Evolutionary conservation across 768 basidiomycete species (phyloP).

Genomic region (Pisolithus marmoratus): DNA sequence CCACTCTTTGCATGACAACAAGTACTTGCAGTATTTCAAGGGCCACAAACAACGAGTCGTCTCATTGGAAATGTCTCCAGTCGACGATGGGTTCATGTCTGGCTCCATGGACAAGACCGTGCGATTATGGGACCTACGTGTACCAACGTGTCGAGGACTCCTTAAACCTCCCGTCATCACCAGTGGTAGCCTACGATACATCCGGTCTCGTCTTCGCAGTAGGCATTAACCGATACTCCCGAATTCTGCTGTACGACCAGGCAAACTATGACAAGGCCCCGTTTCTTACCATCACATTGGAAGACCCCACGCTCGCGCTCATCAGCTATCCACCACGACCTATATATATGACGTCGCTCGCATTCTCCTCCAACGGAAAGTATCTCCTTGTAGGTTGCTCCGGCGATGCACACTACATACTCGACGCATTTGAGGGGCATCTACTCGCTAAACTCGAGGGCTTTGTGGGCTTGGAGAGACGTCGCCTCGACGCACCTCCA

Average conservation of each 20-base stretch:
- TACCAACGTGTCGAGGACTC: constrained; percentile 70
- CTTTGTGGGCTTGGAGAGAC: constrained; percentile 75
- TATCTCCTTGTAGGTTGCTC: constrained; percentile 91
- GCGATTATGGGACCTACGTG: constrained; percentile 90
- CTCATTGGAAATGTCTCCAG: constrained; percentile 86
- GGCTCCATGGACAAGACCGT: constrained; percentile 93
- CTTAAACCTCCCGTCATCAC: constrained; percentile 67
- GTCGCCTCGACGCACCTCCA: constrained; percentile 40
- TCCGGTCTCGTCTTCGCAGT: constrained; percentile 84
- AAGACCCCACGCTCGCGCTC: constrained; percentile 70
- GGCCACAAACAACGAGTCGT: constrained; percentile 89
- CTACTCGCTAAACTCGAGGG: constrained; percentile 84
- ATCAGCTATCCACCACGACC: constrained; percentile 83
- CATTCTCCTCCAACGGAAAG: constrained; percentile 88
- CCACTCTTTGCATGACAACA: constrained; percentile 94
- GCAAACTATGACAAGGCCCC: constrained; percentile 89
- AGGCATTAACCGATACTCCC: constrained; percentile 73
- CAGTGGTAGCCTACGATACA: constrained; percentile 80
- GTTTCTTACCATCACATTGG: constrained; percentile 76
- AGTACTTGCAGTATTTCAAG: constrained; percentile 91
- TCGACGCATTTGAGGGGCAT: constrained; percentile 86
- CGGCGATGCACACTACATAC: constrained; percentile 85
- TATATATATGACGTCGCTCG: constrained; percentile 86
- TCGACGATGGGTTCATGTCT: constrained; percentile 95
- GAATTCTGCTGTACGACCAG: constrained; percentile 81